Evolutionary conservation across 306 rosid species (phyloP).

Genomic region (Leucaena leucocephala): DNA sequence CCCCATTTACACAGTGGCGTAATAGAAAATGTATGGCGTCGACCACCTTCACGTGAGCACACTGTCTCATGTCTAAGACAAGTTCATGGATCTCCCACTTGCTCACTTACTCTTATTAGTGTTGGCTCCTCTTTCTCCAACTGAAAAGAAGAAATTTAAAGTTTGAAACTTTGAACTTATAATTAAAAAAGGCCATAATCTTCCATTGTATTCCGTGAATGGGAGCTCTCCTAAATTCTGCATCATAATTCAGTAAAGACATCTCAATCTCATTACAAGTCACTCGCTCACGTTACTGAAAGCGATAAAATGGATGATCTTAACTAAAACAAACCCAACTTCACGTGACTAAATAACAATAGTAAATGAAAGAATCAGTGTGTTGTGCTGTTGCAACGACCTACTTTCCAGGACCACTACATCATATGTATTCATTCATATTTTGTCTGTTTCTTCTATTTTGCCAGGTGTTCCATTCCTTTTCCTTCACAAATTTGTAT

Average conservation of each 20-base stretch:
- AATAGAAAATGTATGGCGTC: constrained; percentile 20
- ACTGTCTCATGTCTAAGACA: constrained; percentile 48
- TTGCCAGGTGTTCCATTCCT: background rate
- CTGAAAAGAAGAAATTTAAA: constrained; percentile 21
- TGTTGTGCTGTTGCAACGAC: background rate
- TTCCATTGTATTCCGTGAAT: constrained; percentile 26
- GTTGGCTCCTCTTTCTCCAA: constrained; percentile 32
- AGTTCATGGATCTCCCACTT: constrained; percentile 29
- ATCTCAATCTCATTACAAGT: constrained; percentile 32
- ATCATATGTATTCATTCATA: background rate
- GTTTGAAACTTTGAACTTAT: background rate
- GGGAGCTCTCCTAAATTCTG: constrained; percentile 1
- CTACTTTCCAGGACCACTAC: constrained; percentile 1
- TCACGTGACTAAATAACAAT: constrained; percentile 46
- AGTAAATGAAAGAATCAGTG: constrained; percentile 12
- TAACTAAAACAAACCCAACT: constrained; percentile 31
- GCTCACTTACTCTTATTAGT: constrained; percentile 14
- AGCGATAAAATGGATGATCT: constrained; percentile 35
- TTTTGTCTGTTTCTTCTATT: constrained; percentile 22
- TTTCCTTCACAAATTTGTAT: background rate
- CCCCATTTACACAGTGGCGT: background rate
- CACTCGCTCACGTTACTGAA: constrained; percentile 55
- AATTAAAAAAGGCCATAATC: background rate
- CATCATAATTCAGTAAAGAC: constrained; percentile 15
- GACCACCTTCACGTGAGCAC: constrained; percentile 59